Percentiles rank a stretch among this genome's conserved stretches.
These are phyloP conservation scores for Galerina marginata DNA, from an alignment of 768 basidiomycete genomes.

Conservation along the genomic window DNA sequence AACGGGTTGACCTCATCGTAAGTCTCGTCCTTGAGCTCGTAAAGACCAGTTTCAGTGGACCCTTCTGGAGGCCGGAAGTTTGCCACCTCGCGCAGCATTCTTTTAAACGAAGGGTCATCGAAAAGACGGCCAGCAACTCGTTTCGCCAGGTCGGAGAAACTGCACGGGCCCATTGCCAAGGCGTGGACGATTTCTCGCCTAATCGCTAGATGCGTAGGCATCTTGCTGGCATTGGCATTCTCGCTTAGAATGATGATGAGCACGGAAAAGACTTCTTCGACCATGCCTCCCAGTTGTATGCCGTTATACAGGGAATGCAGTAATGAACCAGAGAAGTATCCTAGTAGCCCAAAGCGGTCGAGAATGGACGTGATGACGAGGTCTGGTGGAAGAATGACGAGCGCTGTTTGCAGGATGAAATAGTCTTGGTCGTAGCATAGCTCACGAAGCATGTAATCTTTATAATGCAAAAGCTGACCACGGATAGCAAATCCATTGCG, in stretches of 20 bases:
- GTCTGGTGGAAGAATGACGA: slow-evolving; percentile 80
- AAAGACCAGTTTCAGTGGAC: slow-evolving; percentile 78
- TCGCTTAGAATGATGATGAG: slow-evolving; percentile 89
- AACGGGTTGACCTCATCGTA: slow-evolving; percentile 94
- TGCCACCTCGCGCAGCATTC: slow-evolving; percentile 78
- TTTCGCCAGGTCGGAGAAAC: slow-evolving; percentile 91
- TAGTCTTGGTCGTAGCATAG: slow-evolving; percentile 95
- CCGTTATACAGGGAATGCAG: slow-evolving; percentile 68
- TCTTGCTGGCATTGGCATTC: slow-evolving; percentile 70
- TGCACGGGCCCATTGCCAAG: slow-evolving; percentile 84
- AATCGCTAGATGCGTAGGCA: slow-evolving; percentile 67
- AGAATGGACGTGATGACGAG: slow-evolving; percentile 84
- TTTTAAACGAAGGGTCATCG: slow-evolving; percentile 84
- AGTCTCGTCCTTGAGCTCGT: slow-evolving; percentile 82
- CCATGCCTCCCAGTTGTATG: slow-evolving; percentile 78
- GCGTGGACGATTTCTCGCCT: slow-evolving; percentile 90
- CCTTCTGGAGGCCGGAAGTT: slow-evolving; percentile 83
- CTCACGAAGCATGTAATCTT: slow-evolving; percentile 94
- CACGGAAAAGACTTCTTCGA: slow-evolving; percentile 92
- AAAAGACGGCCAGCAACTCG: slow-evolving; percentile 88
- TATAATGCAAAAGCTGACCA: slow-evolving; percentile 93
- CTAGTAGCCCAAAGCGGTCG: slow-evolving; percentile 84
- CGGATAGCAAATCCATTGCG: slow-evolving; percentile 96
- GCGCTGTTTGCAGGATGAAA: slow-evolving; percentile 85
- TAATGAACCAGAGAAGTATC: slow-evolving; percentile 76